Percentiles rank a stretch among this genome's conserved stretches.
Evolutionary conservation across 1,139 yeast species (phyloP).

Genomic region (Magnusiomyces sp.): DNA sequence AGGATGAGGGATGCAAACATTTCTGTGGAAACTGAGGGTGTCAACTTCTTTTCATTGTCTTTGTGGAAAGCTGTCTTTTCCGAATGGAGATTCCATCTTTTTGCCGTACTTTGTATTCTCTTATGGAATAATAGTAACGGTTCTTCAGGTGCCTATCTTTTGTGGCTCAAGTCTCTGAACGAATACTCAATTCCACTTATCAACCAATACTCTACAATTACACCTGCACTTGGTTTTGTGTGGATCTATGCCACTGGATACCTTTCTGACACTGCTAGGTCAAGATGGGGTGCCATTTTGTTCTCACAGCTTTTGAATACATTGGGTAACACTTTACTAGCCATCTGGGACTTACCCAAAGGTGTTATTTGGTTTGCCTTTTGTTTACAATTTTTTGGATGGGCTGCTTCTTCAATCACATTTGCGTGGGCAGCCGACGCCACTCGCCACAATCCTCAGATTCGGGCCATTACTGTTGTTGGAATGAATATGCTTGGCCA

Average conservation of each 20-base stretch:
- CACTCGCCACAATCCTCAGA: conserved; percentile 26
- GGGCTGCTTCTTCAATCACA: conserved; percentile 36
- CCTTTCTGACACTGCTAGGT: conserved; percentile 44
- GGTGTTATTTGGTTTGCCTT: conserved; percentile 43
- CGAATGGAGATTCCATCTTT: conserved; percentile 44
- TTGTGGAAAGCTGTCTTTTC: conserved; percentile 41
- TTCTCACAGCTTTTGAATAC: conserved; percentile 44
- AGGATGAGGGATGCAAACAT: conserved; percentile 27
- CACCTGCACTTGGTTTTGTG: conserved; percentile 46
- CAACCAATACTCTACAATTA: conserved; percentile 38
- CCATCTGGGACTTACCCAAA: conserved; percentile 40
- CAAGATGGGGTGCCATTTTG: conserved; percentile 50
- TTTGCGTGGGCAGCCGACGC: conserved; percentile 22
- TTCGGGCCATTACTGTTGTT: conserved; percentile 36
- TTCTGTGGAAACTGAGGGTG: conserved; percentile 5
- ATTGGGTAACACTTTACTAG: conserved; percentile 38
- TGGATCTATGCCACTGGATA: conserved; percentile 40
- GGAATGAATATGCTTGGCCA: conserved; percentile 36
- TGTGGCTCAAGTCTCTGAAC: conserved; percentile 43
- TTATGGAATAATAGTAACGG: conserved; percentile 55
- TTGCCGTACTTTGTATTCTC: conserved; percentile 45
- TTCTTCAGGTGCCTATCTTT: conserved; percentile 44
- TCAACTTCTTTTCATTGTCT: conserved; percentile 20
- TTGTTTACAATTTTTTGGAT: conserved; percentile 38
- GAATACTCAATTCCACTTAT: conserved; percentile 35